Evolutionary conservation across 2,329 filamentous ascomycete genomes (phyloP).

Genomic region (Amauroascus verrucosus): DNA sequence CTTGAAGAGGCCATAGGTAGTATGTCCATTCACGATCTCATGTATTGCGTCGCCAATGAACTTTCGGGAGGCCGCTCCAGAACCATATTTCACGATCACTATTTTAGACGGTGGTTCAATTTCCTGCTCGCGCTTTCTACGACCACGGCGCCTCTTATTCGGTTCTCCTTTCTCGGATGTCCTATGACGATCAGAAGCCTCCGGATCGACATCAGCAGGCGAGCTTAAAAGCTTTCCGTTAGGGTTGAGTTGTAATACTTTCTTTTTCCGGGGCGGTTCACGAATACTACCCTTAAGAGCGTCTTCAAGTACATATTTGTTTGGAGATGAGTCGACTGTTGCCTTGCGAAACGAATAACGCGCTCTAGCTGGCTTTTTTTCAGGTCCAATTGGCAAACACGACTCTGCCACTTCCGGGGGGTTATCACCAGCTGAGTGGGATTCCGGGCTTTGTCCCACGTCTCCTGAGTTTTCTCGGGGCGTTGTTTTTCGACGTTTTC

Average conservation of each 20-base stretch:
- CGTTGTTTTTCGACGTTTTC: slow-evolving; percentile 28
- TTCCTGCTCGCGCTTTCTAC: slow-evolving; percentile 28
- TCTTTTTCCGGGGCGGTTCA: slow-evolving; percentile 25
- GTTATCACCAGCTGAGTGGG: not conserved
- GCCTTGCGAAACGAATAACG: slow-evolving; percentile 5
- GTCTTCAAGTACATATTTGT: not conserved
- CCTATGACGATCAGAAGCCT: no score
- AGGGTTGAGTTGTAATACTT: slow-evolving; percentile 35
- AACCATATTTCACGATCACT: slow-evolving; percentile 52
- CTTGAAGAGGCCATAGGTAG: slow-evolving; percentile 20
- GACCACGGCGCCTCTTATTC: slow-evolving; percentile 24
- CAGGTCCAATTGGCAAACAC: not conserved
- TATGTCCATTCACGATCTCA: slow-evolving; percentile 45
- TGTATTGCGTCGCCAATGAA: slow-evolving; percentile 52
- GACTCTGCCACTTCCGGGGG: not conserved
- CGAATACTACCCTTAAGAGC: not conserved
- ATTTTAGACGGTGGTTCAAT: slow-evolving; percentile 29
- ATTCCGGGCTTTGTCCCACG: not conserved
- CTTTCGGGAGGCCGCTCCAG: slow-evolving; percentile 36
- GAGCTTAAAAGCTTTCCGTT: slow-evolving; percentile 38
- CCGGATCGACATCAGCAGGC: no score
- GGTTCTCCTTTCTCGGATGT: not conserved
- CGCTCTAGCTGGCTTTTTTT: not conserved
- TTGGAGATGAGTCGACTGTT: not conserved
- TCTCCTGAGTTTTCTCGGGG: not conserved